These are phyloP conservation scores for Tetrahymena elliotti DNA, from an alignment of 73 alveolate genomes.

Conservation along the genomic window DNA sequence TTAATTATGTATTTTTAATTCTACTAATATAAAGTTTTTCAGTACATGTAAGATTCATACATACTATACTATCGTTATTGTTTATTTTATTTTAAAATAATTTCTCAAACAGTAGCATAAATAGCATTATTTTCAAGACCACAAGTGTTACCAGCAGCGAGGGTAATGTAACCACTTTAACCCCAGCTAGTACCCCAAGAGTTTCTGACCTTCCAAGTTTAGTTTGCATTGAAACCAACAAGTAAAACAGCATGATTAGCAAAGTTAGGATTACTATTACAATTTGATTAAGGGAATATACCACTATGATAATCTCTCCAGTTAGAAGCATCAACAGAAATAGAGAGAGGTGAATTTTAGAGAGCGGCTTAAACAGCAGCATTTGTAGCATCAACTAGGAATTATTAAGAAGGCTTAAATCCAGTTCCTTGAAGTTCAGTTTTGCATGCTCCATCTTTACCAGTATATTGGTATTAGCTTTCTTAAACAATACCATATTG, in stretches of 20 bases:
- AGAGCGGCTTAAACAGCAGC: background rate
- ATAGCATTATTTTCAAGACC: background rate
- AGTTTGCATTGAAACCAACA: slow-evolving; percentile 47
- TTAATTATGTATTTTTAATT: too few relatives aligned
- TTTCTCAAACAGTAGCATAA: background rate
- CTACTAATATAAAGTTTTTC: too few relatives aligned
- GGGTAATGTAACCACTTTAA: slow-evolving; percentile 53
- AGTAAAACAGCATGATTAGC: slow-evolving; percentile 62
- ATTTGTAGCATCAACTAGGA: background rate
- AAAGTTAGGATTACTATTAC: background rate
- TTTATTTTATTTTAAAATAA: background rate
- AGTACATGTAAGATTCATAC: background rate
- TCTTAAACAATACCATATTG: slow-evolving; percentile 20
- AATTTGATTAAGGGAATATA: background rate
- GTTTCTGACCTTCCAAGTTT: slow-evolving; percentile 46
- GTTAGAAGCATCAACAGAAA: background rate
- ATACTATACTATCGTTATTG: background rate
- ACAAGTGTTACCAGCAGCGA: slow-evolving; percentile 33
- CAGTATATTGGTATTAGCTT: slow-evolving; percentile 46
- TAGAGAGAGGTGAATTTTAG: background rate
- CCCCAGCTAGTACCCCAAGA: slow-evolving; percentile 78
- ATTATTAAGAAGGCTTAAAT: background rate
- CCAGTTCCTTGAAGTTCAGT: background rate
- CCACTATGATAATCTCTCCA: slow-evolving; percentile 3
- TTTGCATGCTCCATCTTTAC: slow-evolving; percentile 18